Evolutionary conservation across 2,329 filamentous ascomycete species (phyloP), one percentile per base, ranked within the genome.

Genomic region (Talaromyces sp.): DNA sequence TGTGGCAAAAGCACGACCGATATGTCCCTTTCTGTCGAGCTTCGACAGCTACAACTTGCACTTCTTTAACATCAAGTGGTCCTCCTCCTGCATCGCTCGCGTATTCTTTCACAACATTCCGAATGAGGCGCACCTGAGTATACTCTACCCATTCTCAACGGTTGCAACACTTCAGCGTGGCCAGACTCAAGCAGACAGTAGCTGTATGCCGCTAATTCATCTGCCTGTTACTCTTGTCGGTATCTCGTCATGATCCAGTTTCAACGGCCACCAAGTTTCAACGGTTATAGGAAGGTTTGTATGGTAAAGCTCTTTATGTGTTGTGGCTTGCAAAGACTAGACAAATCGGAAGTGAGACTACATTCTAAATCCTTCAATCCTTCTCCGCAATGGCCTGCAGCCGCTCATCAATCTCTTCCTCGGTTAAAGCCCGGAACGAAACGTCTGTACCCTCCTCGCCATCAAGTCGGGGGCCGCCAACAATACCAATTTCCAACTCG

Each of bases 311-410:
- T 15, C 5, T 56, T 36, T 53, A 31, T 53, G 27, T 56, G 31
- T 22, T 56, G 53, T 56, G 53, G 53, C 53, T 56, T 22, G 31
- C 29, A 56, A 36, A 36, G 31, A 36, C n/a, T 56, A 36, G 53
- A 22, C 53, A 36, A 36, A 56, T 56, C 15, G 53, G 5, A 38
- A 19, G 22, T 36, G 31, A 56, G 53, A 56, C 22, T 36, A 56
- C 53, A 56, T 56, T 36, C 29, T 61, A 49, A 65, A 63, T 56
- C 58, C 49, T 63, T 58, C 86, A 99, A 82, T 99, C 95, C 87
- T 97, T 98, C 86, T 99, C 95, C 66, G 93, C 93, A 79, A 99
- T 99, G 65, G 94, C 93, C 82, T 98, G 93, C 83, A 99, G 87
- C 80, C 95, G 88, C 82, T 98, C 95, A 75, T 99, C 95, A 79